Percentiles rank a stretch among this genome's conserved stretches.
Evolutionary conservation across 163 green algal genomes (phyloP).

Genomic region (Scenedesmus sp.): DNA sequence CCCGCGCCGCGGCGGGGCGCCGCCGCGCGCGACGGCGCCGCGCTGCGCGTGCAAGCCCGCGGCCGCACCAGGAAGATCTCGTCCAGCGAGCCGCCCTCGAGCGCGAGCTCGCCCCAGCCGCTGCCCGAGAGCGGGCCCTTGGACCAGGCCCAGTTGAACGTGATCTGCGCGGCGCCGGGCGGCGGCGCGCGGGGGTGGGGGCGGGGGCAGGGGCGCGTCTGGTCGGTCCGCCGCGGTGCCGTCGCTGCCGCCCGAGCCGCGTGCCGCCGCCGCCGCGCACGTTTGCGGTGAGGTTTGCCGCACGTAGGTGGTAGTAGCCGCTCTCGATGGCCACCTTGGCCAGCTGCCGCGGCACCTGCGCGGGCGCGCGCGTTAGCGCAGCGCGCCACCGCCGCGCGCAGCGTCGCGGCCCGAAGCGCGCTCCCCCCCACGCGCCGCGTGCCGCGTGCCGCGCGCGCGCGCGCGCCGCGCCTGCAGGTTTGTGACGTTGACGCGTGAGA

Average conservation of each 20-base stretch:
- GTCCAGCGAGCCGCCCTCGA: conserved; percentile 35
- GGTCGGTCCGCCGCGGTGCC: neutral
- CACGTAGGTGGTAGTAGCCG: conserved; percentile 44
- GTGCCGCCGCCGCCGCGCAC: neutral
- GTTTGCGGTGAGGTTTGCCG: conserved; percentile 42
- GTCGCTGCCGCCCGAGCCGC: too few relatives aligned
- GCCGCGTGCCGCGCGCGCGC: too few relatives aligned
- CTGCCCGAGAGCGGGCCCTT: conserved; percentile 41
- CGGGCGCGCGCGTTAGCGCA: too few relatives aligned
- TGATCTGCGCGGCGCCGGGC: conserved; percentile 26
- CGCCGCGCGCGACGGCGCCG: too few relatives aligned
- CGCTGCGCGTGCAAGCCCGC: too few relatives aligned
- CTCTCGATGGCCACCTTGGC: conserved; percentile 45
- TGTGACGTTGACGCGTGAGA: conserved; percentile 40
- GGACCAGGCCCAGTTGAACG: conserved; percentile 45
- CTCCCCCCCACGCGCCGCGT: too few relatives aligned
- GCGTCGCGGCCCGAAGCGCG: too few relatives aligned
- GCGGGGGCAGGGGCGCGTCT: neutral
- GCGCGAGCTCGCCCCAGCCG: conserved; percentile 30
- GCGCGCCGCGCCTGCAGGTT: too few relatives aligned
- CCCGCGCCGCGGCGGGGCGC: too few relatives aligned
- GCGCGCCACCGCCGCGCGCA: too few relatives aligned
- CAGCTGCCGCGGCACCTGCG: conserved; percentile 27
- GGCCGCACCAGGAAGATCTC: conserved; percentile 42
- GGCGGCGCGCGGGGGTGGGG: too few relatives aligned